Percentiles rank a stretch among this genome's conserved stretches.
These are phyloP conservation scores for Candida qinlingensis DNA, from an alignment of 805 yeast species.

Conservation along the genomic window DNA sequence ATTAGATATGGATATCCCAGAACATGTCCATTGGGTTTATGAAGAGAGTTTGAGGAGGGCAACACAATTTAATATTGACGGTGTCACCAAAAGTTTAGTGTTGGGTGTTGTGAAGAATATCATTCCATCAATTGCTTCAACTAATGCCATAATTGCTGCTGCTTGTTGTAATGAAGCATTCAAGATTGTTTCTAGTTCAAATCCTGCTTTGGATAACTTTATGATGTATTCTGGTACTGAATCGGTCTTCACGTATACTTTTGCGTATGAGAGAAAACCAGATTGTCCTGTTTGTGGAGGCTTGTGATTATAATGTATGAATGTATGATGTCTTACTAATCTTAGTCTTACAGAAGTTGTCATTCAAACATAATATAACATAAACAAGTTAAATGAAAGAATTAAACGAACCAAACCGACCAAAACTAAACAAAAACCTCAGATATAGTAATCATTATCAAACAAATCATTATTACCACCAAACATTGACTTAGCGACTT, in stretches of 20 bases:
- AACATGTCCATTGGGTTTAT: constrained; percentile 61
- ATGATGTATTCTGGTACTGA: constrained; percentile 85
- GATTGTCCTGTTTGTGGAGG: constrained; percentile 79
- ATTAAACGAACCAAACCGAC: background rate
- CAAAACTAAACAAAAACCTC: background rate
- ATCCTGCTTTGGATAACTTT: constrained; percentile 66
- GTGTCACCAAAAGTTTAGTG: constrained; percentile 66
- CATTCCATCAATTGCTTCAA: constrained; percentile 90
- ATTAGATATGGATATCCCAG: constrained; percentile 65
- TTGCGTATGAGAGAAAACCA: constrained; percentile 50
- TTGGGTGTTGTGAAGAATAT: constrained; percentile 88
- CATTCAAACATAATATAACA: background rate
- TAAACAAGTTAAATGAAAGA: background rate
- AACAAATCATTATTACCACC: constrained; percentile 11
- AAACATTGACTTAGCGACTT: constrained; percentile 26
- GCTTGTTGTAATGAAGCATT: constrained; percentile 82
- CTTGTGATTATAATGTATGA: constrained; percentile 2
- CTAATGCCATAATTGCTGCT: constrained; percentile 89
- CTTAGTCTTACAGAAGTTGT: background rate
- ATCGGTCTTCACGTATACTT: constrained; percentile 71
- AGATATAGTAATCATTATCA: background rate
- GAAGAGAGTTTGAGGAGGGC: constrained; percentile 57
- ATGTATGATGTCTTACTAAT: background rate
- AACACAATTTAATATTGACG: constrained; percentile 51
- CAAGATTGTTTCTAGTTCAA: constrained; percentile 67